A percentile compares a stretch with the other conserved stretches of the same genome.
Conservation (phyloP, 495 filamentous ascomycete species). For the Lophiostoma macrostomum region DNA sequence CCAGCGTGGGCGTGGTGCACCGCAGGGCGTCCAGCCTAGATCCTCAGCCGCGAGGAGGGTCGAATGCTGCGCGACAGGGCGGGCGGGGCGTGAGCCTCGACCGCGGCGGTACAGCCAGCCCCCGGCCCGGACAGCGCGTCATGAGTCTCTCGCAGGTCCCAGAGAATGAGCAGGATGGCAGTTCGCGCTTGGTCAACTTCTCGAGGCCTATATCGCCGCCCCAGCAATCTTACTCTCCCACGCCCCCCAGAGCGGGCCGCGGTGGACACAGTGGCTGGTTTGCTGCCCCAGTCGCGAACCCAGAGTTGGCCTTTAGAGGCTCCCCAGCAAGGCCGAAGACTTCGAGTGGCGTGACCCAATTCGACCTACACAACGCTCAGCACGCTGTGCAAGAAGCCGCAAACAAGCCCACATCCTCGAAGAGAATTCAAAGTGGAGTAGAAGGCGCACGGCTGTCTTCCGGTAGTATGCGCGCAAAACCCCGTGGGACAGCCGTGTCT, state of each 20-base stretch:
- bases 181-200: slow-evolving; percentile 75
- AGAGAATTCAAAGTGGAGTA: slow-evolving; percentile 48
- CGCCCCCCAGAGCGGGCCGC: slow-evolving; percentile 33
- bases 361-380: slow-evolving; percentile 40
- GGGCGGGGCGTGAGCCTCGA: slow-evolving; percentile 50
- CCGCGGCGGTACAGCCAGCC: slow-evolving; percentile 36
- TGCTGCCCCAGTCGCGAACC: slow-evolving; percentile 34
- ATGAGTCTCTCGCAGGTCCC: slow-evolving; percentile 42
- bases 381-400: slow-evolving; percentile 46
- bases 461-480: slow-evolving; percentile 35
- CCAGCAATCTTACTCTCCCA: slow-evolving; percentile 41
- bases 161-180: slow-evolving; percentile 56
- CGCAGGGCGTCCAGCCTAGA: slow-evolving; percentile 55
- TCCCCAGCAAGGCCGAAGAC: slow-evolving; percentile 10
- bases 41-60: slow-evolving; percentile 49
- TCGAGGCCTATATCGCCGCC: slow-evolving; percentile 69
- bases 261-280: slow-evolving; percentile 38
- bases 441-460: slow-evolving; percentile 47
- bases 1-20: slow-evolving; percentile 37
- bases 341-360: slow-evolving; percentile 7
- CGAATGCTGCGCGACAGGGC: slow-evolving; percentile 42
- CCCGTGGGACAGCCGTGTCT: slow-evolving; percentile 42
- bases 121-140: slow-evolving; percentile 21
- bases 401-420: slow-evolving; percentile 52
- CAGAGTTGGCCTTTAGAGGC: slow-evolving; percentile 19